Conservation (phyloP, 805 yeast species). For the Candida fluviatilis region DNA sequence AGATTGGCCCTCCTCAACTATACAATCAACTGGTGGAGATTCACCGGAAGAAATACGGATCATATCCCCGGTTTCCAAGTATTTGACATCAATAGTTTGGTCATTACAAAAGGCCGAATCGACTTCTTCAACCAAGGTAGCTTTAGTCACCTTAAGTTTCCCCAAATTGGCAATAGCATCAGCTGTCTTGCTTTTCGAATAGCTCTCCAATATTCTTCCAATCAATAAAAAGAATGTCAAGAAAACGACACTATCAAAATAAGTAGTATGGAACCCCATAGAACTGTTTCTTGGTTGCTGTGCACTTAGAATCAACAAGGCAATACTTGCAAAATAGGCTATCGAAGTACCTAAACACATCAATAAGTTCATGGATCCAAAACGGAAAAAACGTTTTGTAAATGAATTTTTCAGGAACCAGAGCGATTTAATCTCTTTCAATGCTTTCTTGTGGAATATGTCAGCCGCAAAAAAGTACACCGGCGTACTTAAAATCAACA, state of each 20-base stretch:
- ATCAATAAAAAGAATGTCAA: slow-evolving; percentile 66
- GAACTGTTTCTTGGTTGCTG: slow-evolving; percentile 15
- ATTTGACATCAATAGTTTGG: slow-evolving; percentile 33
- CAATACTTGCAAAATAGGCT: slow-evolving; percentile 66
- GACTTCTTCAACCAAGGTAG: slow-evolving; percentile 37
- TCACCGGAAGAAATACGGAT: slow-evolving; percentile 51
- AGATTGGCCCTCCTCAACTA: slow-evolving; percentile 42
- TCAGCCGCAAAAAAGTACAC: slow-evolving; percentile 74
- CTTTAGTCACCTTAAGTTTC: slow-evolving; percentile 46
- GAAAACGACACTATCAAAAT: slow-evolving; percentile 77
- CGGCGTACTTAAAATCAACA: slow-evolving; percentile 64
- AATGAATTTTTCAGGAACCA: slow-evolving; percentile 57
- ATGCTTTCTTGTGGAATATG: slow-evolving; percentile 64
- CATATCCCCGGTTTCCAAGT: slow-evolving; percentile 49
- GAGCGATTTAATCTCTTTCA: slow-evolving; percentile 52
- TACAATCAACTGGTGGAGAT: slow-evolving; percentile 58
- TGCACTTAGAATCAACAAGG: slow-evolving; percentile 47
- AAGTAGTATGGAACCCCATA: slow-evolving; percentile 57
- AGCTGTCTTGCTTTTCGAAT: slow-evolving; percentile 64
- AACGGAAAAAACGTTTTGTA: slow-evolving; percentile 53
- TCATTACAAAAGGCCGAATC: slow-evolving; percentile 21
- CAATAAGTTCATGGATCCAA: slow-evolving; percentile 75
- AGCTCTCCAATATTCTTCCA: slow-evolving; percentile 65
- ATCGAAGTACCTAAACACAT: slow-evolving; percentile 72
- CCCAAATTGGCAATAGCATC: slow-evolving; percentile 56